Conservation (phyloP, 495 filamentous ascomycete genomes). For the Penicillium coffeae region DNA sequence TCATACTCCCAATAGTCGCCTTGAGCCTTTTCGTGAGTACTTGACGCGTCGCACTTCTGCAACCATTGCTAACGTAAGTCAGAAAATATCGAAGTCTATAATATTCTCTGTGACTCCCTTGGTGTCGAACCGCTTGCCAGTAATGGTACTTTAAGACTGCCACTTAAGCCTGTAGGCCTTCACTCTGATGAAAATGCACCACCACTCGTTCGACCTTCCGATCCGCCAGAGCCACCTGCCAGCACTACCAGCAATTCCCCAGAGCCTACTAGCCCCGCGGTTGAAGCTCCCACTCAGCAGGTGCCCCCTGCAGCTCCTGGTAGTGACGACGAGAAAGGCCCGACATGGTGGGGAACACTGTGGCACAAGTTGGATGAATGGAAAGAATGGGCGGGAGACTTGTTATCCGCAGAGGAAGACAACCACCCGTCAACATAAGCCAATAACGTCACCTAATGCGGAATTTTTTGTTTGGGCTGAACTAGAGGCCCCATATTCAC, state of each 20-base stretch:
- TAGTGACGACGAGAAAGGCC: constrained; percentile 21
- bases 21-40: constrained; percentile 79
- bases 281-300: constrained; percentile 6
- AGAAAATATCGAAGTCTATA: constrained; percentile 96
- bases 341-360: constrained; percentile 32
- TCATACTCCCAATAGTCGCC: constrained; percentile 71
- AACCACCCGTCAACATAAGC: constrained; percentile 19
- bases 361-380: constrained; percentile 33
- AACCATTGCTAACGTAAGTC: background rate
- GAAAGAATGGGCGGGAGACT: constrained; percentile 37
- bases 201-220: constrained; percentile 32
- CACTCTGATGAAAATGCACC: constrained; percentile 52
- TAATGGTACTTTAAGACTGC: constrained; percentile 84
- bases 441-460: background rate
- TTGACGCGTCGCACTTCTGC: background rate
- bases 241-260: constrained; percentile 3
- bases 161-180: constrained; percentile 63
- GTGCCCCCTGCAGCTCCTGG: constrained; percentile 15
- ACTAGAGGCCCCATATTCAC: constrained; percentile 2
- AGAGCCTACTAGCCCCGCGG: constrained; percentile 13
- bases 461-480: constrained; percentile 4
- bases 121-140: constrained; percentile 65
- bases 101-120: constrained; percentile 84
- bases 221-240: constrained; percentile 27
- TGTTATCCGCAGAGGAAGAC: constrained; percentile 34